phyloP scores from a whole-genome alignment of 495 filamentous ascomycete genomes.

The Pseudoneurospora amorphoporcata region DNA sequence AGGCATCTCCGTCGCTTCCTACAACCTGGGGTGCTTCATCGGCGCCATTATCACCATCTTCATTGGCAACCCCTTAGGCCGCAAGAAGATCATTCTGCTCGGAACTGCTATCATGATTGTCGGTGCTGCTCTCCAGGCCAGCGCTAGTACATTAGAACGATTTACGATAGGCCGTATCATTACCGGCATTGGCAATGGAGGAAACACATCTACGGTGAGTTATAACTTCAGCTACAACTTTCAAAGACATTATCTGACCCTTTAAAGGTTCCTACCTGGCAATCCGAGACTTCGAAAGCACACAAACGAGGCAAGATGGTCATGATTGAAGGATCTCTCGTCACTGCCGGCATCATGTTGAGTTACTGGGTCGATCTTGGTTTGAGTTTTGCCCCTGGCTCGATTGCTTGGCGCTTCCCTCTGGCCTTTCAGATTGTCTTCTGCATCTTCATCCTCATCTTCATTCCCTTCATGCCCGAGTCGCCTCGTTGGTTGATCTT shows the following conservation, averaged over 20 bases:
- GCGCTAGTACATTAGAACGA: too few relatives aligned
- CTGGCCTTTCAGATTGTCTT: constrained; percentile 55
- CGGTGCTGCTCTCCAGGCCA: constrained; percentile 55
- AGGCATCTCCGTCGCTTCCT: constrained; percentile 36
- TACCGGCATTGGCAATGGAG: constrained; percentile 22
- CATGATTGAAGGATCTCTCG: constrained; percentile 67
- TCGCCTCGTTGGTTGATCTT: constrained; percentile 54
- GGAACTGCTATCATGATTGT: constrained; percentile 63
- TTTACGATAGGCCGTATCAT: too few relatives aligned
- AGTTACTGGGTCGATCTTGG: constrained; percentile 71
- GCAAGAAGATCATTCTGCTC: constrained; percentile 58
- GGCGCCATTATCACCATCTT: constrained; percentile 61
- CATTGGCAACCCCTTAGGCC: constrained; percentile 60
- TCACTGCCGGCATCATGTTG: constrained; percentile 62
- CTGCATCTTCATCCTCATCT: constrained; percentile 44
- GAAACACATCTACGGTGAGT: constrained; percentile 36
- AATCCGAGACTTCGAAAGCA: constrained; percentile 66
- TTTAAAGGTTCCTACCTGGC: constrained; percentile 60
- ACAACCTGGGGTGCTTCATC: constrained; percentile 69
- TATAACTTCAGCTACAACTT: not conserved
- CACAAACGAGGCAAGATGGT: constrained; percentile 66
- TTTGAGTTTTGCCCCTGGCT: constrained; percentile 51
- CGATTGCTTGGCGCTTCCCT: constrained; percentile 65
- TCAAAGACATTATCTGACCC: constrained; percentile 32
- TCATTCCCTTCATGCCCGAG: constrained; percentile 52